Percentiles rank a stretch among this genome's conserved stretches.
Evolutionary conservation across 2,329 filamentous ascomycete species (phyloP).

Genomic region (Penicillium verrucosum): DNA sequence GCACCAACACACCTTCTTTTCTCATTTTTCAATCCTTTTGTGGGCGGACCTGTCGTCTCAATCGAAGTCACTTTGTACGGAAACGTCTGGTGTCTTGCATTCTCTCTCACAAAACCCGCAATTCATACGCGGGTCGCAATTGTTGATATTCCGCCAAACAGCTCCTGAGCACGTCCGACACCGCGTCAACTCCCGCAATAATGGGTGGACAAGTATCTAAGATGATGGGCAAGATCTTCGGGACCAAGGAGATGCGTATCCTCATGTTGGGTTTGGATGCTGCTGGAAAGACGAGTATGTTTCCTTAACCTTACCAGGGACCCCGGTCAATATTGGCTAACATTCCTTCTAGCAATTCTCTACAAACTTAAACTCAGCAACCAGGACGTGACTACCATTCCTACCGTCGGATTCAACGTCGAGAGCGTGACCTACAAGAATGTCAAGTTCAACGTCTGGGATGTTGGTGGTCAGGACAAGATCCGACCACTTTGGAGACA

Average conservation of each 20-base stretch:
- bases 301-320: neutral
- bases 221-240: conserved; percentile 98
- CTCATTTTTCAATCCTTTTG: conserved; percentile 12
- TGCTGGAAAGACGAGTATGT: conserved; percentile 85
- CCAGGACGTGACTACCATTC: conserved; percentile 97
- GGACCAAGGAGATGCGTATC: conserved; percentile 98
- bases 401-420: conserved; percentile 98
- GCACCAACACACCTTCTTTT: conserved; percentile 5
- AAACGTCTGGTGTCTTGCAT: neutral
- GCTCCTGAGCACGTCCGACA: conserved; percentile 6
- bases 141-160: conserved; percentile 5
- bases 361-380: conserved; percentile 95
- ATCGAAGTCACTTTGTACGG: neutral
- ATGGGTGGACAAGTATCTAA: conserved; percentile 96
- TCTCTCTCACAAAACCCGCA: neutral
- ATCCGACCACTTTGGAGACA: conserved; percentile 96
- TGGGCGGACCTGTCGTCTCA: neutral
- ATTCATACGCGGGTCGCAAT: conserved; percentile 3
- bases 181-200: conserved; percentile 35
- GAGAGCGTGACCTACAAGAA: conserved; percentile 99
- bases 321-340: neutral
- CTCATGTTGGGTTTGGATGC: conserved; percentile 97
- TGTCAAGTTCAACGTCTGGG: conserved; percentile 99
- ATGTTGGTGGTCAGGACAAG: conserved; percentile 98
- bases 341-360: conserved; percentile 65